phyloP scores from a whole-genome alignment of 139 green algal species.

The Coelastrella sp. region DNA sequence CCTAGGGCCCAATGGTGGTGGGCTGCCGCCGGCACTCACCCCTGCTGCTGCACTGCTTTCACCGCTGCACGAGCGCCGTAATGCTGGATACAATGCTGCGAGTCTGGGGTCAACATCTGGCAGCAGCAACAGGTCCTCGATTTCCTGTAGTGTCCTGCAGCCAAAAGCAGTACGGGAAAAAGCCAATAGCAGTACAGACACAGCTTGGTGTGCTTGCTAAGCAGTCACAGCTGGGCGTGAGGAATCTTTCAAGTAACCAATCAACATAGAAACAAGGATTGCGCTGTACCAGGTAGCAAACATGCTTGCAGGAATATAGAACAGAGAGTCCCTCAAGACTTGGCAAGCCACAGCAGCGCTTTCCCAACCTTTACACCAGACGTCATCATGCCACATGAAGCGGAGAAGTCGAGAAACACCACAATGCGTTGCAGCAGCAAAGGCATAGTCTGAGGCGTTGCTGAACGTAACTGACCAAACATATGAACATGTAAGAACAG shows the following conservation, averaged over 20 bases:
- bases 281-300: too few species aligned
- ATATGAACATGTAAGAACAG: too few species aligned
- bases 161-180: neutral
- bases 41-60: neutral
- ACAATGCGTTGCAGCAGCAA: neutral
- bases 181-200: neutral
- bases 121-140: conserved; percentile 36
- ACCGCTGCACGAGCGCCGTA: neutral
- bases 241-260: too few species aligned
- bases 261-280: too few species aligned
- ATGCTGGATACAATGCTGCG: neutral
- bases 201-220: neutral
- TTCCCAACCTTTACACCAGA: neutral
- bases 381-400: too few species aligned
- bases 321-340: too few species aligned
- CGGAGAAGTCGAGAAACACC: neutral
- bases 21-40: neutral
- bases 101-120: conserved; percentile 17
- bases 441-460: too few species aligned
- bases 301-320: too few species aligned
- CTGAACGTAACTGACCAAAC: too few species aligned
- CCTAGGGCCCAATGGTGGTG: neutral
- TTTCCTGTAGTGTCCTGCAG: conserved; percentile 18
- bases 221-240: too few species aligned
- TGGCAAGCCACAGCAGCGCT: too few species aligned